phyloP scores from a whole-genome alignment of 768 basidiomycete species.

The Lentinula aciculospora region DNA sequence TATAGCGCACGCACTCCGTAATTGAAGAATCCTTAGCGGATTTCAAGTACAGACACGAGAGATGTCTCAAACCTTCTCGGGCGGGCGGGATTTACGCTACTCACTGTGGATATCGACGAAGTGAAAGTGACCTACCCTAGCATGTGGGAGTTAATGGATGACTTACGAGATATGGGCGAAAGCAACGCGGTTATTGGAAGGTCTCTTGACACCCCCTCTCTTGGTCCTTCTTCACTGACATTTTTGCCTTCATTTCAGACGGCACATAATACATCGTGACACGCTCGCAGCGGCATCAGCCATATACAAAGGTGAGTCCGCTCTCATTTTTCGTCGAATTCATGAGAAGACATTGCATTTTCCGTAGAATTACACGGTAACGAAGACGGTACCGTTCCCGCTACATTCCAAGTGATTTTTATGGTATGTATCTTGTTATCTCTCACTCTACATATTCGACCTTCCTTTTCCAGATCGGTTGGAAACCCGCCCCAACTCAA shows the following conservation, averaged over 20 bases:
- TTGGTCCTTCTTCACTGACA: conserved; percentile 38
- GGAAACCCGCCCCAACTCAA: conserved; percentile 70
- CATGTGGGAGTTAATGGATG: conserved; percentile 94
- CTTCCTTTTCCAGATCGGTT: conserved; percentile 56
- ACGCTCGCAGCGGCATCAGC: conserved; percentile 87
- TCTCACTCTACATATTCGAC: not conserved
- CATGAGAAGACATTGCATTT: not conserved
- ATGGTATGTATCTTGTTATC: conserved; percentile 49
- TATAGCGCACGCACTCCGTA: not conserved
- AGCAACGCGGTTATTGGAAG: conserved; percentile 85
- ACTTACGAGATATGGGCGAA: conserved; percentile 96
- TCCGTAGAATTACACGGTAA: conserved; percentile 74
- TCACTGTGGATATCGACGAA: conserved; percentile 96
- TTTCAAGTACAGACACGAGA: conserved; percentile 84
- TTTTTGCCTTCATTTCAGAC: conserved; percentile 25
- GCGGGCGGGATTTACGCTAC: conserved; percentile 87
- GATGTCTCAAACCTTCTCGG: conserved; percentile 91
- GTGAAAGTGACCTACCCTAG: conserved; percentile 85
- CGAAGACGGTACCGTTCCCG: conserved; percentile 80
- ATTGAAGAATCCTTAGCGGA: too few relatives aligned
- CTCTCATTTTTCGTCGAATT: not conserved
- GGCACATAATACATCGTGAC: conserved; percentile 70
- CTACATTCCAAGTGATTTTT: conserved; percentile 95
- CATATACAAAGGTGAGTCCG: conserved; percentile 77
- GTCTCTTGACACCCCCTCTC: conserved; percentile 27